These are phyloP conservation scores for Penicillium polonicum DNA, from an alignment of 2,329 filamentous ascomycete genomes.

Conservation along the genomic window DNA sequence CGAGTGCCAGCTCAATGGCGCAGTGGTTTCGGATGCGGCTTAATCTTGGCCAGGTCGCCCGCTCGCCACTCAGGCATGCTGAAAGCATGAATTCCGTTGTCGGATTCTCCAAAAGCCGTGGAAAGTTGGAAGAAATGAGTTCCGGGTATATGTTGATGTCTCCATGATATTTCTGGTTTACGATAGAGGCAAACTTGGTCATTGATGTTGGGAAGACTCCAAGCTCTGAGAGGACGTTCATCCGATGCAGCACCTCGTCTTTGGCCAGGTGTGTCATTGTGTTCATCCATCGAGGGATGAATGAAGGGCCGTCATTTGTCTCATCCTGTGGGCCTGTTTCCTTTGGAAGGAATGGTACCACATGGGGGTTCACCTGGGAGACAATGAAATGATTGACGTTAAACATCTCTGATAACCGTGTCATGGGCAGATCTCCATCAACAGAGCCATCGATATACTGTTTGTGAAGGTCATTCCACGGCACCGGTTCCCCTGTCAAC, in stretches of 20 bases:
- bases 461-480: slow-evolving; percentile 83
- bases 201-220: slow-evolving; percentile 76
- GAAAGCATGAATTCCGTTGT: slow-evolving; percentile 81
- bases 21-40: slow-evolving; percentile 82
- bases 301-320: slow-evolving; percentile 32
- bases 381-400: slow-evolving; percentile 99
- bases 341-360: slow-evolving; percentile 77
- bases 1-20: slow-evolving; percentile 79
- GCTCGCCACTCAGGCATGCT: slow-evolving; percentile 73
- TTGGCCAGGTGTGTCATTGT: slow-evolving; percentile 71
- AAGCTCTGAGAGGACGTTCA: slow-evolving; percentile 76
- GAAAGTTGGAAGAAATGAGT: slow-evolving; percentile 70
- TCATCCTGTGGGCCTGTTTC: slow-evolving; percentile 56
- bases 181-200: slow-evolving; percentile 74
- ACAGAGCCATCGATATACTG: slow-evolving; percentile 94
- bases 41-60: slow-evolving; percentile 88
- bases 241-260: slow-evolving; percentile 74
- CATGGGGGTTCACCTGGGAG: slow-evolving; percentile 93
- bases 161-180: slow-evolving; percentile 88
- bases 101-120: slow-evolving; percentile 77
- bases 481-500: slow-evolving; percentile 69
- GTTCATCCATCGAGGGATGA: slow-evolving; percentile 58
- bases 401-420: slow-evolving; percentile 87
- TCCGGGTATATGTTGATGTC: slow-evolving; percentile 92
- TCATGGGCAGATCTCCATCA: slow-evolving; percentile 91